Evolutionary conservation across 2,329 filamentous ascomycete species (phyloP), one percentile per base, ranked within the genome.

Genomic region (Monosporascus sp.): DNA sequence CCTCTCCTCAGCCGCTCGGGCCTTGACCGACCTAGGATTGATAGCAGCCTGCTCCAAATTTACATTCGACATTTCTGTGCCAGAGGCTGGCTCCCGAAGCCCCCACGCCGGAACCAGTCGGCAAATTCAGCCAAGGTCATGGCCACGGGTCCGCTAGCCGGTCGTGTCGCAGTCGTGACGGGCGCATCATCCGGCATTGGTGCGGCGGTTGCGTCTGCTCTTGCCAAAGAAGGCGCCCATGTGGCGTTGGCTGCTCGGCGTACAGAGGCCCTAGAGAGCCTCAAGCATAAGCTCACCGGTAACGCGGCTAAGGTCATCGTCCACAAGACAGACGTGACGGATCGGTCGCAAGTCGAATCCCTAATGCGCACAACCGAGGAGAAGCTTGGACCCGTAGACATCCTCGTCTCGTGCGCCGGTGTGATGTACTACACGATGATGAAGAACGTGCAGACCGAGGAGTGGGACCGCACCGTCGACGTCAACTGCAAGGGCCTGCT

Each of bases 391-490:
- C 81, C 85, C 0, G 76, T 92, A 45, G 89, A 93, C 66, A 88
- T 92, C 50, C 79, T 93, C n/a, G 82, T 93, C 49, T 84, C 84
- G 41, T 90, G 88, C 64, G 89, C 89, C 0, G 89, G 89, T 37
- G 89, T 93, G 66, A 93, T 93, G 89, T 93, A 93, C 74, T 93
- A 85, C 72, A 92, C 89, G 51, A 85, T 92, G 84, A 92, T 93
- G 89, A 82, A 85, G 53, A 92, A 91, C 66, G 79, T 75, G 17
- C 80, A 87, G 58, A 81, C 76, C 0, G 86, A 89, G 5, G 85
- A 93, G 63, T 93, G 89, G 89, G 85, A 91, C 58, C 86, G 82
- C 54, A 92, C 88, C 0, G 88, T 93, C 43, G 89, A 92, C 62
- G 87, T 93, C 60, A 93, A 93, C 74, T 92, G 89, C 82, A 92